Percentiles rank a stretch among this genome's conserved stretches.
These are phyloP conservation scores for Leucosporidium yakuticum DNA, from an alignment of 768 basidiomycete genomes.

Conservation along the genomic window DNA sequence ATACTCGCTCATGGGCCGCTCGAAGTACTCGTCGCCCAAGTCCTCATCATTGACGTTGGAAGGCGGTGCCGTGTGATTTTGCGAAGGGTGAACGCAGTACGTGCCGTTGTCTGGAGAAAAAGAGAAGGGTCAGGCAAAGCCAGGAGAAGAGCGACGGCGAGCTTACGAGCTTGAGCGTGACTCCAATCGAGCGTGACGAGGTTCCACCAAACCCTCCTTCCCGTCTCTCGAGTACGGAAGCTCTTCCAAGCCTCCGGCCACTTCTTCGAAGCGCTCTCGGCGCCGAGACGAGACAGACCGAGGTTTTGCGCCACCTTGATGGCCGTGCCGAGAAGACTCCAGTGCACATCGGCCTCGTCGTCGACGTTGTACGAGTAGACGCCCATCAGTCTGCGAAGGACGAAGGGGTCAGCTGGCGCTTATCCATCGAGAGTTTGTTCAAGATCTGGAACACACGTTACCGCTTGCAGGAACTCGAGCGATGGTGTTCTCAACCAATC, in stretches of 20 bases:
- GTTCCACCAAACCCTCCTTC: conserved; percentile 27
- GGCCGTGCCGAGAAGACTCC: conserved; percentile 12
- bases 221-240: conserved; percentile 14
- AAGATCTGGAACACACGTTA: background rate
- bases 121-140: background rate
- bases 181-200: conserved; percentile 29
- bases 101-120: conserved; percentile 8
- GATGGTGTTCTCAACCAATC: conserved; percentile 19
- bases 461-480: conserved; percentile 21
- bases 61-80: conserved; percentile 21
- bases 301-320: conserved; percentile 27
- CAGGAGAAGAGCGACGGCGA: background rate
- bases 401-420: background rate
- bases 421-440: too few relatives aligned
- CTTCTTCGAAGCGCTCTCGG: conserved; percentile 2
- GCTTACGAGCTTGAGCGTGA: conserved; percentile 7
- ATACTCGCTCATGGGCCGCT: background rate
- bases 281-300: conserved; percentile 16
- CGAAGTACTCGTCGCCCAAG: background rate
- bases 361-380: conserved; percentile 27
- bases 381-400: conserved; percentile 12
- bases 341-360: conserved; percentile 18
- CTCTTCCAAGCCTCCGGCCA: conserved; percentile 21
- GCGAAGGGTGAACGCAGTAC: conserved; percentile 20
- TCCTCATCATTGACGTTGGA: conserved; percentile 9